Conservation (phyloP, 1,284 basidiomycete species). For the Wolfiporia cocos region DNA sequence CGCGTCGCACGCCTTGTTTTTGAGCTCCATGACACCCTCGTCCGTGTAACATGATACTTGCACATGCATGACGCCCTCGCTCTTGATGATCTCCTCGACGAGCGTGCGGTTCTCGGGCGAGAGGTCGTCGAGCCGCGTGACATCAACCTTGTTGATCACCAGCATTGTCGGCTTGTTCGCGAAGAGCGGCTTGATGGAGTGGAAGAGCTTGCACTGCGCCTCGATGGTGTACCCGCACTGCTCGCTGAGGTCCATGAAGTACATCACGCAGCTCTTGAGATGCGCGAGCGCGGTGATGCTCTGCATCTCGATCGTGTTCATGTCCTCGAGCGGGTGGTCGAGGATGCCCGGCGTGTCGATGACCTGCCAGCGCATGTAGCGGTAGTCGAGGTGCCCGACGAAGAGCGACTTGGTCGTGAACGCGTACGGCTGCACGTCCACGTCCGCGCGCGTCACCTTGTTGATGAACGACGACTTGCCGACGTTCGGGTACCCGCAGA, state of each 20-base stretch:
- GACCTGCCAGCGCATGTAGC: conserved; percentile 96
- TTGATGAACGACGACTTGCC: conserved; percentile 98
- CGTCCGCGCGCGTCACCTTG: conserved; percentile 95
- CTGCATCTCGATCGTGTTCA: conserved; percentile 99
- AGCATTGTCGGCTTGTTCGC: conserved; percentile 86
- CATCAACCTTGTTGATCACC: conserved; percentile 95
- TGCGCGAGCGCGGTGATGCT: conserved; percentile 95
- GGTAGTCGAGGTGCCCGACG: conserved; percentile 95
- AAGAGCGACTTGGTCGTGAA: conserved; percentile 98
- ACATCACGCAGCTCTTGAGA: conserved; percentile 85
- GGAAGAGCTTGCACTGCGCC: conserved; percentile 94
- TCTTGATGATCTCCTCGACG: conserved; percentile 80
- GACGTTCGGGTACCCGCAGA: conserved; percentile 97
- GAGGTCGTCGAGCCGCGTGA: conserved; percentile 81
- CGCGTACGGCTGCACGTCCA: conserved; percentile 96
- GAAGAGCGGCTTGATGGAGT: conserved; percentile 96
- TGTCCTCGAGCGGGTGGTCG: conserved; percentile 93
- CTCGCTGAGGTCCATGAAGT: conserved; percentile 96
- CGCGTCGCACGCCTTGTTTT: conserved; percentile 89
- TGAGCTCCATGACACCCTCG: conserved; percentile 93
- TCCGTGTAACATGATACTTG: conserved; percentile 91
- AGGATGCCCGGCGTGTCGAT: conserved; percentile 94
- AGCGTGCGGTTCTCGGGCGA: conserved; percentile 66
- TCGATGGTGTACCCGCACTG: conserved; percentile 95
- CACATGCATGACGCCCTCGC: conserved; percentile 66